phyloP scores from a whole-genome alignment of 2,329 filamentous ascomycete genomes.

The Emydomyces testavorans region DNA sequence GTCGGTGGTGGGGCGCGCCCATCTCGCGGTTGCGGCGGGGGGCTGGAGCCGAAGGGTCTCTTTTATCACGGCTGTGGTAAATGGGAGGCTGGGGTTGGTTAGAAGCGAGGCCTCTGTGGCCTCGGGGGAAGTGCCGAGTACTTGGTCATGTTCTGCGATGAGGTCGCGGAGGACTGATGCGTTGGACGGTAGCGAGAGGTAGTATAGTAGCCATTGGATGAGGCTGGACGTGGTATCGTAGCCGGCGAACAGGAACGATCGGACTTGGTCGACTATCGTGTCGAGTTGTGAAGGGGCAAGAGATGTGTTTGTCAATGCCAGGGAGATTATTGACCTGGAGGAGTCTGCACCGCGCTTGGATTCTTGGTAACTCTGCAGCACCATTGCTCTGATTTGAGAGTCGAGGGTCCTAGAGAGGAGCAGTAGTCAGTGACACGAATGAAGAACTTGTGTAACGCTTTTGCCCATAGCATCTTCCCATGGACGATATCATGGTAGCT shows the following conservation, averaged over 20 bases:
- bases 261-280: constrained; percentile 19
- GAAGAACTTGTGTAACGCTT: too few species aligned
- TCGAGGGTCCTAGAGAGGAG: neutral
- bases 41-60: constrained; percentile 43
- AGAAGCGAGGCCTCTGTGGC: constrained; percentile 27
- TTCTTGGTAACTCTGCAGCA: neutral
- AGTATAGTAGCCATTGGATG: constrained; percentile 18
- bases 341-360: neutral
- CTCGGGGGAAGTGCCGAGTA: constrained; percentile 39
- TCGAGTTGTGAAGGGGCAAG: neutral
- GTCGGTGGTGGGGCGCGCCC: constrained; percentile 9
- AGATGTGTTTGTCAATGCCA: neutral
- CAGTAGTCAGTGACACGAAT: too few species aligned
- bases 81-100: constrained; percentile 37
- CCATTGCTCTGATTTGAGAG: neutral
- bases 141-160: constrained; percentile 42
- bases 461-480: too few species aligned
- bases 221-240: constrained; percentile 28
- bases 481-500: too few species aligned
- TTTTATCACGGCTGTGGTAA: constrained; percentile 44
- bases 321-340: neutral
- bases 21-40: constrained; percentile 23
- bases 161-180: constrained; percentile 28
- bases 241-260: constrained; percentile 27
- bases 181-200: constrained; percentile 21